Evolutionary conservation across 495 filamentous ascomycete species (phyloP), one percentile per base, ranked within the genome.

Genomic region (Ramalina peruviana): DNA sequence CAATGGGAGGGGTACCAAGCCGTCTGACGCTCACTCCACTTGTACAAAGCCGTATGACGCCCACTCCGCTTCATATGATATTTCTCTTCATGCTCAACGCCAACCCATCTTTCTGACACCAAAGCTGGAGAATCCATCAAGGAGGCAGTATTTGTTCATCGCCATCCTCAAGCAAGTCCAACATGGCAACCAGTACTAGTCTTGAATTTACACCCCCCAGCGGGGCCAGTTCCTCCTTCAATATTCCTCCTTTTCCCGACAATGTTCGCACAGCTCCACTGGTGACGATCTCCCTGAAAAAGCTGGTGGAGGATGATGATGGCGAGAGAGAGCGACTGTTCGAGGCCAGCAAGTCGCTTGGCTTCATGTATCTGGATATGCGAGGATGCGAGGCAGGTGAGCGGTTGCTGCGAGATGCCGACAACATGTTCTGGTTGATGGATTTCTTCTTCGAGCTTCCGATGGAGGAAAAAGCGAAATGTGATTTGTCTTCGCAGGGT

Each of bases 351-450:
- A 67, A 71, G 20, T 68, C 74, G 6, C 67, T 81, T 17, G 80
- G 80, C 16, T 80, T 82, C 63, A 83, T 81, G 63, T 81, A 82
- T 50, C 67, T 82, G 2, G 72, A 78, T 47, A 62, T 83, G 1
- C 56, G 59, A 2, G 68, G 63, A 37, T 65, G 62, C 6, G 49
- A 63, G 3, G 50, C 61, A 20, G 71, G 71, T 7, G 54, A 63
- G 2, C 56, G 60, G 0, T 60, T 81, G 20, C 63, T 75, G 0
- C 6, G 45, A 2, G 66, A 76, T 30, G 68, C 70, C 3, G 67
- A 73, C 10, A 46, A 58, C 7, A 57, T 82, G 12, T 77, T 77
- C 45, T 39, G 53, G 4, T 49, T 75, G 1, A 71, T 66, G 15
- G 62, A 72, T 33, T 54, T 60, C 6, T 62, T 77, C 11, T 81